phyloP scores from a whole-genome alignment of 805 yeast species.

The Ogataea corticis region DNA sequence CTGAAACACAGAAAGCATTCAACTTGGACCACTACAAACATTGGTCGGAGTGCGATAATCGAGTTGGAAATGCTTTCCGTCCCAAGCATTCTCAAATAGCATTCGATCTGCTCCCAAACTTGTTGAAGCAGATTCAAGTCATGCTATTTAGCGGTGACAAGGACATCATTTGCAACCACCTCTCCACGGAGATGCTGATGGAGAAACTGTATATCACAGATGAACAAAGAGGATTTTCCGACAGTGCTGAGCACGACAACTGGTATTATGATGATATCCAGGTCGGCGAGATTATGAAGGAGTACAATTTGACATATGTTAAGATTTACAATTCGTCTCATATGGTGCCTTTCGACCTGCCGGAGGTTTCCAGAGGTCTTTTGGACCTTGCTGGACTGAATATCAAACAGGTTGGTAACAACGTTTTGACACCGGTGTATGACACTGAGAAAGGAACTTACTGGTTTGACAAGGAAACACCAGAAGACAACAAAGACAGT shows the following conservation, averaged over 20 bases:
- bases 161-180: slow-evolving; percentile 84
- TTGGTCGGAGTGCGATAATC: slow-evolving; percentile 80
- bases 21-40: slow-evolving; percentile 41
- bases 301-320: slow-evolving; percentile 74
- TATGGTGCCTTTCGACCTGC: slow-evolving; percentile 89
- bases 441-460: slow-evolving; percentile 15
- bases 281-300: slow-evolving; percentile 45
- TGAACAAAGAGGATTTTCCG: slow-evolving; percentile 53
- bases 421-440: slow-evolving; percentile 32
- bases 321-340: slow-evolving; percentile 79
- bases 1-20: slow-evolving; percentile 49
- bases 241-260: slow-evolving; percentile 24
- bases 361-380: slow-evolving; percentile 67
- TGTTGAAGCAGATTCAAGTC: slow-evolving; percentile 61
- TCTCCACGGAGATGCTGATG: slow-evolving; percentile 59
- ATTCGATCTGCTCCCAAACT: slow-evolving; percentile 61
- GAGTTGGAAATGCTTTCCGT: slow-evolving; percentile 53
- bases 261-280: slow-evolving; percentile 46
- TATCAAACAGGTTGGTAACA: slow-evolving; percentile 26
- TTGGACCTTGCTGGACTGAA: slow-evolving; percentile 51
- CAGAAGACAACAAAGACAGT: slow-evolving; percentile 1
- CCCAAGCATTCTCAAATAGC: slow-evolving; percentile 61
- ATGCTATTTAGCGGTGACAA: slow-evolving; percentile 83
- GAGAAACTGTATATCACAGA: slow-evolving; percentile 59
- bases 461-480: slow-evolving; percentile 9